Evolutionary conservation across 108 stramenopile genomes (phyloP).

Genomic region (Pseudonitzschia delicatissima): DNA sequence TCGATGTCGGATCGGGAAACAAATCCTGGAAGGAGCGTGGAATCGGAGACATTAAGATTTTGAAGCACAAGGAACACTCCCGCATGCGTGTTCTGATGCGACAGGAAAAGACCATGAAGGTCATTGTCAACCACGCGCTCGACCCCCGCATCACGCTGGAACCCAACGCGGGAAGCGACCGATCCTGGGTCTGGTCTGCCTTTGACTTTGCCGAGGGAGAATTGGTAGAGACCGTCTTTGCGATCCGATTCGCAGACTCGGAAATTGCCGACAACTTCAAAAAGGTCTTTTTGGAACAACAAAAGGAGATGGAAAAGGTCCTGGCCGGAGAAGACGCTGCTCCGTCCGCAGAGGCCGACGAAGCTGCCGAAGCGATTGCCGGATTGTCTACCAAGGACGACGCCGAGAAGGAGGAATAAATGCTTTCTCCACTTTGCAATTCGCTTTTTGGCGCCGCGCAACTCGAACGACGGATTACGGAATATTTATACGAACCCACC

Average conservation of each 20-base stretch:
- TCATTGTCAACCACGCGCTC: slow-evolving; percentile 95
- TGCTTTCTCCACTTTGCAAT: too few species aligned
- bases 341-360: slow-evolving; percentile 66
- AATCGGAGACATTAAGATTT: slow-evolving; percentile 94
- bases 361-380: slow-evolving; percentile 80
- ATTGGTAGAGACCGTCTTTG: slow-evolving; percentile 94
- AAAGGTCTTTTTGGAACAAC: slow-evolving; percentile 77
- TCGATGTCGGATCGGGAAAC: slow-evolving; percentile 96
- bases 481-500: too few species aligned
- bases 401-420: neutral
- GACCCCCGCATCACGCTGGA: slow-evolving; percentile 95
- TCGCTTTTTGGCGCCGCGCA: too few species aligned
- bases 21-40: slow-evolving; percentile 98
- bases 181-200: slow-evolving; percentile 98
- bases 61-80: slow-evolving; percentile 90
- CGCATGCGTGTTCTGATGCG: slow-evolving; percentile 95
- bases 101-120: slow-evolving; percentile 99
- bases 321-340: slow-evolving; percentile 85
- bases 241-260: slow-evolving; percentile 90
- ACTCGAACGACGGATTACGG: too few species aligned
- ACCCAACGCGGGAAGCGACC: slow-evolving; percentile 93
- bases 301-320: slow-evolving; percentile 84
- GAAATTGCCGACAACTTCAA: slow-evolving; percentile 94
- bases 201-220: slow-evolving; percentile 96
- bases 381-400: slow-evolving; percentile 67